A percentile compares a stretch with the other conserved stretches of the same genome.
These are phyloP conservation scores for Gyrodon lividus DNA, from an alignment of 768 basidiomycete species.

Conservation along the genomic window DNA sequence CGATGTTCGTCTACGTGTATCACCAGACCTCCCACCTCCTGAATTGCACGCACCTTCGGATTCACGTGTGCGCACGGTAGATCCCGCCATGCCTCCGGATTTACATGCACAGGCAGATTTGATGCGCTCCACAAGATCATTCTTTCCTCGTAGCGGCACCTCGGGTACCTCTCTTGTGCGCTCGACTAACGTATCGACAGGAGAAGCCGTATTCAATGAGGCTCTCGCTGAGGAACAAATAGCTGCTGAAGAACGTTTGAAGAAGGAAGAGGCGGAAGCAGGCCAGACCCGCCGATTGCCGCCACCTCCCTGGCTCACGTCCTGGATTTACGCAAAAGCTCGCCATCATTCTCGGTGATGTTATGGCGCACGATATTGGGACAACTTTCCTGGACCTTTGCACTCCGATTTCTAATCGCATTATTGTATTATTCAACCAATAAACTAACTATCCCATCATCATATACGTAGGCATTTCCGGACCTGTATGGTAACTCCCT, in stretches of 20 bases:
- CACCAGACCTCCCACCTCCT: constrained; percentile 6
- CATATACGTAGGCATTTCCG: background rate
- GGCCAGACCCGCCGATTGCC: constrained; percentile 31
- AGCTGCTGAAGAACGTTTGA: constrained; percentile 50
- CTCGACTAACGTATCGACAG: constrained; percentile 43
- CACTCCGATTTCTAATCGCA: background rate
- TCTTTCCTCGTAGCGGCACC: constrained; percentile 4
- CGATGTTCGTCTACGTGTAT: constrained; percentile 2
- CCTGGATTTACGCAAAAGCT: constrained; percentile 59
- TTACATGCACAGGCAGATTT: constrained; percentile 46
- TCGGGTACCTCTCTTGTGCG: constrained; percentile 23
- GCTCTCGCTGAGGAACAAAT: constrained; percentile 69
- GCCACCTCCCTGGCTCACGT: constrained; percentile 51
- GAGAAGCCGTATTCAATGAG: constrained; percentile 65
- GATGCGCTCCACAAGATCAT: constrained; percentile 17
- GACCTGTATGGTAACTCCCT: background rate
- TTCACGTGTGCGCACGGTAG: constrained; percentile 25
- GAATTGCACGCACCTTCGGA: background rate
- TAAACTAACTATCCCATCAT: background rate
- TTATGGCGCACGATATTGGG: background rate
- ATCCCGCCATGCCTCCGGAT: constrained; percentile 41
- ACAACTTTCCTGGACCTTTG: background rate
- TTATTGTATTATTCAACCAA: background rate
- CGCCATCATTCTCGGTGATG: constrained; percentile 4
- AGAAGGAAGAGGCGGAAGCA: constrained; percentile 55